Evolutionary conservation across 805 yeast genomes (phyloP).

Genomic region (Pichia kluyveri): DNA sequence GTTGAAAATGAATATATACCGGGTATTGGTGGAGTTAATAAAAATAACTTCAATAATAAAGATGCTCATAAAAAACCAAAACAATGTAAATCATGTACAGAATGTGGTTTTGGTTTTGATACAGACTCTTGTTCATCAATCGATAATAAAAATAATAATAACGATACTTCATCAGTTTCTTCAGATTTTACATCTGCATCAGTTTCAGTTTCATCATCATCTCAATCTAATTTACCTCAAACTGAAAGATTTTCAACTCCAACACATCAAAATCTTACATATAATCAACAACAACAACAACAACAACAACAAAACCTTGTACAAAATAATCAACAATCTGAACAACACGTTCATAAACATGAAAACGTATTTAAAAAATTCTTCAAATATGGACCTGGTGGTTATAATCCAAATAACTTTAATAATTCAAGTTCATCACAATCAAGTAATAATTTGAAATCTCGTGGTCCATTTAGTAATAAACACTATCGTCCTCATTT

Average conservation of each 20-base stretch:
- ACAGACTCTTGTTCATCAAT: constrained; percentile 1
- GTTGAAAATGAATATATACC: constrained; percentile 23
- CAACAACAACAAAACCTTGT: not conserved
- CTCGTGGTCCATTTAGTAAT: constrained; percentile 1
- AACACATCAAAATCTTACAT: too few relatives aligned
- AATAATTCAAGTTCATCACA: not conserved
- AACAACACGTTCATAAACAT: constrained; percentile 2
- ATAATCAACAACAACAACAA: too few relatives aligned
- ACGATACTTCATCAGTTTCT: not conserved
- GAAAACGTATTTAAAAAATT: constrained; percentile 7
- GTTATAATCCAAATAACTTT: constrained; percentile 1
- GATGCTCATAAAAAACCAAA: constrained; percentile 5
- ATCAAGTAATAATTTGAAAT: not conserved
- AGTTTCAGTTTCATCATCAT: not conserved
- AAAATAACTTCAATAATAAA: constrained; percentile 1
- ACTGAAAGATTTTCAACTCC: not conserved
- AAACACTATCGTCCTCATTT: constrained; percentile 9
- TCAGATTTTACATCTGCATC: not conserved
- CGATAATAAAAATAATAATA: not conserved
- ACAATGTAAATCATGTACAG: constrained; percentile 22
- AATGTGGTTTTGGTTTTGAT: constrained; percentile 21
- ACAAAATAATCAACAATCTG: not conserved
- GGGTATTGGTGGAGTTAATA: constrained; percentile 12
- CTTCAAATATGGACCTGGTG: constrained; percentile 9
- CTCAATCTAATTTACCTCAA: not conserved